Conservation (phyloP, 2,329 filamentous ascomycete species). For the Fonsecaea nubica region DNA sequence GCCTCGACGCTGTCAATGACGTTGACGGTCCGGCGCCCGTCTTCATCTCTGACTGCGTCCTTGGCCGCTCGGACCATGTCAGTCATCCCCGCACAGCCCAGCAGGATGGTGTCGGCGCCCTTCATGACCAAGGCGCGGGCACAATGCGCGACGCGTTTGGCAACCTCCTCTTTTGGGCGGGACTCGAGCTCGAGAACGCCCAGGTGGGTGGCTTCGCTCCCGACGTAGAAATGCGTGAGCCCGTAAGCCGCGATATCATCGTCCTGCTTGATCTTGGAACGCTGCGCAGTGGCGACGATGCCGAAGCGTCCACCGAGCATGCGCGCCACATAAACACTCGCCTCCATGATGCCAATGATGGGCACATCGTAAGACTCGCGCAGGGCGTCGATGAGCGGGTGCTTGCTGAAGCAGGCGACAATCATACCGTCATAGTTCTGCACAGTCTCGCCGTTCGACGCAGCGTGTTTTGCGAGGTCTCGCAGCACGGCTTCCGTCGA, state of each 20-base stretch:
- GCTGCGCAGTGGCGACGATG: constrained; percentile 51
- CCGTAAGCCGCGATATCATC: constrained; percentile 53
- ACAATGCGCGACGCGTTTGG: constrained; percentile 49
- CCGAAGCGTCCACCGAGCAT: constrained; percentile 58
- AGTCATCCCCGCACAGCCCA: constrained; percentile 60
- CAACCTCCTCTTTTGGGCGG: constrained; percentile 47
- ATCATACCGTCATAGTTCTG: constrained; percentile 56
- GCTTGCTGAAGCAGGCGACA: constrained; percentile 58
- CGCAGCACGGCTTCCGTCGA: constrained; percentile 58
- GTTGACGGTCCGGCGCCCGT: constrained; percentile 48
- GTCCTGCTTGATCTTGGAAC: constrained; percentile 51
- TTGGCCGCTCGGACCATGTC: constrained; percentile 56
- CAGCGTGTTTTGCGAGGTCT: constrained; percentile 50
- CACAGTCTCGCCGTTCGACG: constrained; percentile 45
- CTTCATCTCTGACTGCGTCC: constrained; percentile 52
- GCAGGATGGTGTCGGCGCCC: constrained; percentile 52
- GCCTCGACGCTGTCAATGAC: constrained; percentile 60
- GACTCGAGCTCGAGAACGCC: constrained; percentile 56
- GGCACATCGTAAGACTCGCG: constrained; percentile 56
- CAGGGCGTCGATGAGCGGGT: constrained; percentile 55
- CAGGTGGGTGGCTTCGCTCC: constrained; percentile 51
- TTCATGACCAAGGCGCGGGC: constrained; percentile 49
- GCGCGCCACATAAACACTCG: constrained; percentile 56
- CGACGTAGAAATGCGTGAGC: constrained; percentile 51
- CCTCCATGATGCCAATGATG: constrained; percentile 60